Conservation (phyloP, 495 filamentous ascomycete genomes). For the Podospora australis region DNA sequence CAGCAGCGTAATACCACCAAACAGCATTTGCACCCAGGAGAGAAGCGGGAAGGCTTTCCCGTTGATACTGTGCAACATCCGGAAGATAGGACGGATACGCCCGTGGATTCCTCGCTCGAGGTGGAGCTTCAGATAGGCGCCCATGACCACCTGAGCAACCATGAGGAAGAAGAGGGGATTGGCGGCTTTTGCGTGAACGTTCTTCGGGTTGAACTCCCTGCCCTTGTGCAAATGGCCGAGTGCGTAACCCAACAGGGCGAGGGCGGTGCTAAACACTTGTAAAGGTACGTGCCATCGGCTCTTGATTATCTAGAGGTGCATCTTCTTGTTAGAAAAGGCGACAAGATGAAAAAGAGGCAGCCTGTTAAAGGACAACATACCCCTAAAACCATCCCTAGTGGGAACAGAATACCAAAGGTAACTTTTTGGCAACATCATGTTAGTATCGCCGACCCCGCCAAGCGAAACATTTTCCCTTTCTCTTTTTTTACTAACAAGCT, state of each 20-base stretch:
- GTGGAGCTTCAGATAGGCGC: conserved; percentile 85
- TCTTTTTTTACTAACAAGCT: too few relatives aligned
- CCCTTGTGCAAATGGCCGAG: conserved; percentile 88
- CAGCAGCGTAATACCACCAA: conserved; percentile 86
- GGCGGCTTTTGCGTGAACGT: conserved; percentile 78
- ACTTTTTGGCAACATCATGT: too few relatives aligned
- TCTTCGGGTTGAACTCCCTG: conserved; percentile 69
- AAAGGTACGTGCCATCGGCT: conserved; percentile 92
- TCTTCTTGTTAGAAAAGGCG: not conserved
- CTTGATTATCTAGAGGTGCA: conserved; percentile 62
- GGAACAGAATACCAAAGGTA: conserved; percentile 86
- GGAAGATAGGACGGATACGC: conserved; percentile 63
- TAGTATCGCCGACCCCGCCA: too few relatives aligned
- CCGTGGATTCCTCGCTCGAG: conserved; percentile 76
- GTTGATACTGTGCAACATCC: conserved; percentile 68
- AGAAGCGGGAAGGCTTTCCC: conserved; percentile 84
- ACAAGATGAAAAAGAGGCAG: not conserved
- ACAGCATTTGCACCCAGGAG: conserved; percentile 92
- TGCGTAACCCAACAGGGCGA: conserved; percentile 81
- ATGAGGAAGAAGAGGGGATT: conserved; percentile 73
- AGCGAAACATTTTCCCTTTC: too few relatives aligned
- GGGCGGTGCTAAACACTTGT: conserved; percentile 64
- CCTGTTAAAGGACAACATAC: conserved; percentile 43
- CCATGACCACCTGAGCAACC: conserved; percentile 67
- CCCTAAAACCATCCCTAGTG: conserved; percentile 90